phyloP scores from a whole-genome alignment of 208 protist genomes.

The Strigomonas culicis region DNA sequence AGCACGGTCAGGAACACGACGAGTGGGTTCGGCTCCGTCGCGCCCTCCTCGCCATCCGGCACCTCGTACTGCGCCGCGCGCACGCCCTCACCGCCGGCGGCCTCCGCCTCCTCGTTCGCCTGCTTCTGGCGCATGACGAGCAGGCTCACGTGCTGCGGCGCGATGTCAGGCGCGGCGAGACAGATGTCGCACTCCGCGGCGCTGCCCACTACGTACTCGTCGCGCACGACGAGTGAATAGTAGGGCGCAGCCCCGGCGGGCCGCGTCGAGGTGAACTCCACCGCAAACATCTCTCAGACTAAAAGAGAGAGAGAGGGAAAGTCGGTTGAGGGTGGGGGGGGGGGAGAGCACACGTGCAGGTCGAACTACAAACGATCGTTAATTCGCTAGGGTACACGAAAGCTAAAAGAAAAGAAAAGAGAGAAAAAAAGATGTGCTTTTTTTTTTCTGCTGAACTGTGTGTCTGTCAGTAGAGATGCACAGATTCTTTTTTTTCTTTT shows the following conservation, averaged over 20 bases:
- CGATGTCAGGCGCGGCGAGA: constrained; percentile 38
- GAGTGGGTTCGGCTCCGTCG: constrained; percentile 29
- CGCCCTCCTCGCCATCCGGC: not conserved
- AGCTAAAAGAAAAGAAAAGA: constrained; percentile 4
- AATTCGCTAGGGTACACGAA: not conserved
- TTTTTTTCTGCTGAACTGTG: not conserved
- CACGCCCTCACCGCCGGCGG: constrained; percentile 15
- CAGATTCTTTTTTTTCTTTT: constrained; percentile 11
- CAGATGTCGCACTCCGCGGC: constrained; percentile 25
- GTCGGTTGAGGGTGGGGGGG: constrained; percentile 34
- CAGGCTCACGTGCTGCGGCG: constrained; percentile 44
- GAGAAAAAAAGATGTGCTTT: not conserved
- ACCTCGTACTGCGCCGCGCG: constrained; percentile 5
- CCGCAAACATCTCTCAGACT: constrained; percentile 42
- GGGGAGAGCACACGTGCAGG: constrained; percentile 43
- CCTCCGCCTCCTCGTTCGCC: constrained; percentile 13
- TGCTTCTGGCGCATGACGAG: constrained; percentile 55
- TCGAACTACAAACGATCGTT: constrained; percentile 40
- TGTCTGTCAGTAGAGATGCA: not conserved
- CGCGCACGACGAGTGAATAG: constrained; percentile 73
- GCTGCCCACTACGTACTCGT: constrained; percentile 66
- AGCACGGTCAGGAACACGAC: constrained; percentile 53
- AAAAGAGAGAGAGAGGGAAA: constrained; percentile 62
- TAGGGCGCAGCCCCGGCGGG: constrained; percentile 59
- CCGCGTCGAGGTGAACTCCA: constrained; percentile 49